phyloP scores from a whole-genome alignment of 768 basidiomycete species.

The Mycena latifolia region DNA sequence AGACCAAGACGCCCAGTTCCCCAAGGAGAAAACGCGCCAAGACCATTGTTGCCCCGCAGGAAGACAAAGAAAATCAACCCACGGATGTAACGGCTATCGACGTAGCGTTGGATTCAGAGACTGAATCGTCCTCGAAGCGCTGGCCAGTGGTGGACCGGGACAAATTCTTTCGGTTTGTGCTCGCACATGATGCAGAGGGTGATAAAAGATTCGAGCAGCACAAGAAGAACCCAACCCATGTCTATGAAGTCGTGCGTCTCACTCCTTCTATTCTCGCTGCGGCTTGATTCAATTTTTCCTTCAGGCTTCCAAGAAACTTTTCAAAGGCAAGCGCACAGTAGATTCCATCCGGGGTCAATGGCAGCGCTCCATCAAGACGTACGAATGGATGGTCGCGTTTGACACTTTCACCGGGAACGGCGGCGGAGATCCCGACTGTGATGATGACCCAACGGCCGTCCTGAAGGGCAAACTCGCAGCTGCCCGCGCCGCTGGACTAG shows the following conservation, averaged over 20 bases:
- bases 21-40: no score
- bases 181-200: neutral
- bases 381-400: conserved; percentile 10
- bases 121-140: neutral
- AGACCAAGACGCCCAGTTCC: no score
- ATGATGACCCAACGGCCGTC: conserved; percentile 3
- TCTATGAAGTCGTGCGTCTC: conserved; percentile 15
- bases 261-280: no score
- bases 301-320: conserved; percentile 6
- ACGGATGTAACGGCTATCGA: neutral
- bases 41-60: no score
- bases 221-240: conserved; percentile 13
- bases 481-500: neutral
- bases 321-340: neutral
- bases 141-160: neutral
- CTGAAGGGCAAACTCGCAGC: neutral
- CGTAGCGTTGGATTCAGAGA: neutral
- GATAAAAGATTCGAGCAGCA: conserved; percentile 23
- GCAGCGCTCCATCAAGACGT: conserved; percentile 6
- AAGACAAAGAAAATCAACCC: neutral
- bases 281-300: no score
- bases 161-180: neutral
- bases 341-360: neutral
- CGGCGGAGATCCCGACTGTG: conserved; percentile 16
- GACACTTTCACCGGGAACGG: conserved; percentile 23